These are phyloP conservation scores for Cystobasidiaceae sp. DNA, from an alignment of 1,284 basidiomycete species.

Conservation along the genomic window DNA sequence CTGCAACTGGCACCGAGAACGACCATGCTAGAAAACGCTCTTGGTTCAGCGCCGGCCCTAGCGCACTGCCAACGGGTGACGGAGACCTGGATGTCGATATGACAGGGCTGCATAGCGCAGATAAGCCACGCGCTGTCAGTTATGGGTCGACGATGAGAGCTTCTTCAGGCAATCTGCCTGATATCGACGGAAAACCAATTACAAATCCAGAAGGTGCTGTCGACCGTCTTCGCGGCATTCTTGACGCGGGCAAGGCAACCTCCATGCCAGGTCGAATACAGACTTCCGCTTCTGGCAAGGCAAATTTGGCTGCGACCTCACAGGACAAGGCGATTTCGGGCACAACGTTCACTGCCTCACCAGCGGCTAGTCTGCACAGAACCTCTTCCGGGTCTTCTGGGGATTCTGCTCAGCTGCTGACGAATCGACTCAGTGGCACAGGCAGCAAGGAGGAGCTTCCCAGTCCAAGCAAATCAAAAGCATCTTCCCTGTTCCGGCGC, in stretches of 20 bases:
- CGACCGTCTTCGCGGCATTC: not conserved
- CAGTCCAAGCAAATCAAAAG: not conserved
- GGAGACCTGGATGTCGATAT: no score
- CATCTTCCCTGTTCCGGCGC: not conserved
- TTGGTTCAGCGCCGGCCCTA: constrained; percentile 32
- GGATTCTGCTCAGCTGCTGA: not conserved
- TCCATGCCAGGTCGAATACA: not conserved
- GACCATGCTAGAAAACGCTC: constrained; percentile 26
- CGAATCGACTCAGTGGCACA: not conserved
- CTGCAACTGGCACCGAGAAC: not conserved
- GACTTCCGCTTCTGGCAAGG: no score
- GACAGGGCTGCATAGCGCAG: no score
- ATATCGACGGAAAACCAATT: no score
- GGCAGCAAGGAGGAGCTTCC: not conserved
- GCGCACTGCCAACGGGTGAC: no score
- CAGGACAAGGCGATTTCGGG: not conserved
- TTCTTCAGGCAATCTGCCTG: no score
- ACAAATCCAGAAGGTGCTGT: not conserved
- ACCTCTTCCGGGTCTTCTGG: constrained; percentile 4
- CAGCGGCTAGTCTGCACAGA: constrained; percentile 1
- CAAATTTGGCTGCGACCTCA: not conserved
- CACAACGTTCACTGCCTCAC: not conserved
- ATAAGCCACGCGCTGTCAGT: no score
- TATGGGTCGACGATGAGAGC: no score
- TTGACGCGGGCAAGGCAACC: not conserved